These are phyloP conservation scores for Cotoneaster glaucophyllus DNA, from an alignment of 306 rosid genomes.

Conservation along the genomic window DNA sequence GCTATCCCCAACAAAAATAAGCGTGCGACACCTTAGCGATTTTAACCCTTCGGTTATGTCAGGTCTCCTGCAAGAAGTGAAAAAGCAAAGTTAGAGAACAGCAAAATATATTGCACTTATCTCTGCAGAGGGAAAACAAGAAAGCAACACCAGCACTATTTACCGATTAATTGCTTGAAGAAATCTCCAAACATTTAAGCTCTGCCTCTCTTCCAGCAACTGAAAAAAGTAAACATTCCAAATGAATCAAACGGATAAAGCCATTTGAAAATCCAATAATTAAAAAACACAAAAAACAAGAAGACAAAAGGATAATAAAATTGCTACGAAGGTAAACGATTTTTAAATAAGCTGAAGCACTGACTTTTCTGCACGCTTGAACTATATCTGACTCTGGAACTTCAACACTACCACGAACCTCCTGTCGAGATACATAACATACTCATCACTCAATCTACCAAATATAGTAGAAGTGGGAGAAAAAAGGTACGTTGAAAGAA, in stretches of 20 bases:
- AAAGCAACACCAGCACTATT: slow-evolving; percentile 6
- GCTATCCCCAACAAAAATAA: slow-evolving; percentile 85
- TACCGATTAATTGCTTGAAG: slow-evolving; percentile 75
- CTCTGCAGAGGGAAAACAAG: neutral
- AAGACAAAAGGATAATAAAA: neutral
- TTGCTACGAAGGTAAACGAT: slow-evolving; percentile 2
- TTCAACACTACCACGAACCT: slow-evolving; percentile 73
- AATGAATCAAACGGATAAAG: slow-evolving; percentile 7
- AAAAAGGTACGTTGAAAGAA: neutral
- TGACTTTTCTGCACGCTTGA: slow-evolving; percentile 84
- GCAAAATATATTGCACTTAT: neutral
- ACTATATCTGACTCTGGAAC: slow-evolving; percentile 86
- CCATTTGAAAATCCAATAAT: neutral
- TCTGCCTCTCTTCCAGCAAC: slow-evolving; percentile 85
- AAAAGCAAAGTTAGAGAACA: slow-evolving; percentile 6
- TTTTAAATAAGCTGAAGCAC: slow-evolving; percentile 24
- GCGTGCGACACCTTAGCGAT: slow-evolving; percentile 73
- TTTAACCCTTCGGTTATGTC: slow-evolving; percentile 73
- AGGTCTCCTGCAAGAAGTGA: slow-evolving; percentile 54
- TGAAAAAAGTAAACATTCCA: slow-evolving; percentile 28
- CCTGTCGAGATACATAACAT: slow-evolving; percentile 39
- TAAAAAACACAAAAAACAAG: neutral
- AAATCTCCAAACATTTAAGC: slow-evolving; percentile 61
- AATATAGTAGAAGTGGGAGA: neutral
- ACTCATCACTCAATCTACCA: neutral